phyloP scores from a whole-genome alignment of 2,329 filamentous ascomycete species.

The Fusarium graminum region DNA sequence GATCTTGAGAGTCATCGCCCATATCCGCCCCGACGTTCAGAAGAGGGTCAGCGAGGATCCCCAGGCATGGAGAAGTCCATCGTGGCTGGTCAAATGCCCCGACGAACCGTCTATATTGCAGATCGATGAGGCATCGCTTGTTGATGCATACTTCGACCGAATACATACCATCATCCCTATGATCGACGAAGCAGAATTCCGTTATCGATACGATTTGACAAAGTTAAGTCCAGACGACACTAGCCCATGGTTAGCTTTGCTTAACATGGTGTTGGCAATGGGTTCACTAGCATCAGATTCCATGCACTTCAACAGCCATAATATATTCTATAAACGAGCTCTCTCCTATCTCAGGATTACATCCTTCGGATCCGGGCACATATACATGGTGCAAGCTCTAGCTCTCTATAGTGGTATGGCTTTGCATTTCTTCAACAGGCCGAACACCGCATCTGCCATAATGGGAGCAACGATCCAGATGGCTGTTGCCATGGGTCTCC shows the following conservation, averaged over 20 bases:
- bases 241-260: constrained; percentile 73
- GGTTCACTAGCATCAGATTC: constrained; percentile 77
- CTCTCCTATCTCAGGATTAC: constrained; percentile 76
- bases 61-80: constrained; percentile 13
- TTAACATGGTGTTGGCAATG: constrained; percentile 83
- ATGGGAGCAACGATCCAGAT: constrained; percentile 78
- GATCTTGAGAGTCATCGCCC: constrained; percentile 61
- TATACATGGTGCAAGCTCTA: constrained; percentile 79
- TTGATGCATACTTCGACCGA: constrained; percentile 78
- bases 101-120: background rate
- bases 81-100: background rate
- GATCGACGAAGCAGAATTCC: constrained; percentile 78
- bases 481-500: constrained; percentile 77
- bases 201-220: constrained; percentile 51
- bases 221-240: constrained; percentile 64
- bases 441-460: constrained; percentile 81
- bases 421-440: constrained; percentile 80
- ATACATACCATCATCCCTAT: constrained; percentile 80
- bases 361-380: constrained; percentile 67
- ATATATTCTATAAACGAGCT: constrained; percentile 73
- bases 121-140: background rate
- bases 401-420: constrained; percentile 81
- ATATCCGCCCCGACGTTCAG: constrained; percentile 60
- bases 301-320: constrained; percentile 67
- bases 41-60: constrained; percentile 52